Base-by-base conservation (phyloP, 2,329 filamentous ascomycete species). In the Penicillium digitatum region DNA sequence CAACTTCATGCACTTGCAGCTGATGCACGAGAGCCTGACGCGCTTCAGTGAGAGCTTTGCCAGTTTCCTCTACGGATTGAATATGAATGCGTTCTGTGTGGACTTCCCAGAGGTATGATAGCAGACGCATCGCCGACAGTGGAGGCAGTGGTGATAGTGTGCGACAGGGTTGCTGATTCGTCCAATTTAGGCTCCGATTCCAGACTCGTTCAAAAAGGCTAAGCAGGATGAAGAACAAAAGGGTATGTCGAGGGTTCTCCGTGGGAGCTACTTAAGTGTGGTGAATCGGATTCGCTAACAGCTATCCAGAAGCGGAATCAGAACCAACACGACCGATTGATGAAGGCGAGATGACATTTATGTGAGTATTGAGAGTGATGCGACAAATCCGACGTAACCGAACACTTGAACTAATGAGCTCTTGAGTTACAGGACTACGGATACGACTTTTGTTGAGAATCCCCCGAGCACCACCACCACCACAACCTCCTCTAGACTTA, bases 31-130 rank as follows among this genome's bases (percentile, higher is more conserved):
- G 78, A 95, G 90, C 67, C 76, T 99, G 63, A 85, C 90, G 24
- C 85, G 94, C 26, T 99, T 99, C 74, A 93, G 87, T 73, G 94
- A 99, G 79, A 95, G 89, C 69, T 99, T 99, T 74, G 91, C 91
- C 1, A 90, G 88, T 64, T 97, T 99, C 67, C 76, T 99, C 43
- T 99, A 97, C 67, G 94, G 94, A 2, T 74, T 99, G 71, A 97
- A 97, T 70, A 96, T 99, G 92, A 97, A 96, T 73, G 94, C 94
- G 1, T 99, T 97, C 72, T 97, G 93, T 72, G 92, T 97, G 31
- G 94, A 99, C 72, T 99, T 96, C 62, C 89, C 91, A 0, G 94
- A 99, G 84, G 91, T 91, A 76, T 49, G 60, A 8, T 40, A 22
- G 20, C 22, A 18, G 31, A 39, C 46, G 39, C 16, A 20, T 52